Percentiles rank a stretch among this genome's conserved stretches.
Evolutionary conservation across 495 filamentous ascomycete genomes (phyloP).

Genomic region (Symbiotaphrina buchneri): DNA sequence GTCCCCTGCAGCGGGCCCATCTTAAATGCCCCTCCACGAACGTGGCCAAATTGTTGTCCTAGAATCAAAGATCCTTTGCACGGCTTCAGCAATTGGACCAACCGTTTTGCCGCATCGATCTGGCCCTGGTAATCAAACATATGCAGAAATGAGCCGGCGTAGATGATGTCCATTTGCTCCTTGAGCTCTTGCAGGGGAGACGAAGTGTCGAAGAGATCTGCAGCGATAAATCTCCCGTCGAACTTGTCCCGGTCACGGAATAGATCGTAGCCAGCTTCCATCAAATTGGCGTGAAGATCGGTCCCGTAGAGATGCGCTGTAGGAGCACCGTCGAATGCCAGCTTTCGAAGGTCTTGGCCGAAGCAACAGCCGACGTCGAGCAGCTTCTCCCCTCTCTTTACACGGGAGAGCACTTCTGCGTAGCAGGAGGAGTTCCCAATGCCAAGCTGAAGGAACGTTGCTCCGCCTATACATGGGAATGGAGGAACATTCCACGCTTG

Average conservation of each 20-base stretch:
- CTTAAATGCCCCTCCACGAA: too few species aligned
- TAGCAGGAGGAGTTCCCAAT: too few species aligned
- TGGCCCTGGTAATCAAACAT: constrained; percentile 5
- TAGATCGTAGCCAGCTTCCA: constrained; percentile 18
- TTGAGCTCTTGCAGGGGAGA: constrained; percentile 7
- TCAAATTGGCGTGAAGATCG: constrained; percentile 24
- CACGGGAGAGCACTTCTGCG: neutral
- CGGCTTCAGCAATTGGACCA: neutral
- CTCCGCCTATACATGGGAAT: too few species aligned
- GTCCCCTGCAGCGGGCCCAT: too few species aligned
- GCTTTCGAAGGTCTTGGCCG: constrained; percentile 21
- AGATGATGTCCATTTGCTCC: neutral
- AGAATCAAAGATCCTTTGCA: neutral
- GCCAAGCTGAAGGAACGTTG: too few species aligned
- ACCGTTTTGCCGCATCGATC: neutral
- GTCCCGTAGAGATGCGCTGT: constrained; percentile 18
- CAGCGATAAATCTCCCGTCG: constrained; percentile 9
- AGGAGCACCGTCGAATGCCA: constrained; percentile 21
- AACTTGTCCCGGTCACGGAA: constrained; percentile 5
- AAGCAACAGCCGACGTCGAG: constrained; percentile 27
- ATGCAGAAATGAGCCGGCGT: constrained; percentile 2
- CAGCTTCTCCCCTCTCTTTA: constrained; percentile 8
- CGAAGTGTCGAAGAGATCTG: too few species aligned
- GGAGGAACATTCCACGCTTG: too few species aligned
- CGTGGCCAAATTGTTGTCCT: too few species aligned